Percentiles rank a stretch among this genome's conserved stretches.
Evolutionary conservation across 129 eudicot genomes (phyloP).

Genomic region (Saussurea involucrata): DNA sequence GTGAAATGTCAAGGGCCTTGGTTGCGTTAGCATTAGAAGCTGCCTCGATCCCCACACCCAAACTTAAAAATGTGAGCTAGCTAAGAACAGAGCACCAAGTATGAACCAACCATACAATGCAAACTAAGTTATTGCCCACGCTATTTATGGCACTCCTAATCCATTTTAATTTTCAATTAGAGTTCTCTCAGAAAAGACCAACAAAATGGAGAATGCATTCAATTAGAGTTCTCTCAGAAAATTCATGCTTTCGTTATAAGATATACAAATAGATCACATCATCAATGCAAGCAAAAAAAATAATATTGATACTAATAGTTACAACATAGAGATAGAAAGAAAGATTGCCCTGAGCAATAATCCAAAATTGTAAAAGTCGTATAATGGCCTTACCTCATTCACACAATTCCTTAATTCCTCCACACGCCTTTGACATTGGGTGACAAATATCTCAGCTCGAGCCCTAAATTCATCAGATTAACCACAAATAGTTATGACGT

Average conservation of each 20-base stretch:
- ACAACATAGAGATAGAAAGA: neutral
- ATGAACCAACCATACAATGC: constrained; percentile 16
- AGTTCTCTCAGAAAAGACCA: neutral
- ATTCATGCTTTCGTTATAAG: neutral
- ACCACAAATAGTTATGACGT: neutral
- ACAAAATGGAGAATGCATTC: neutral
- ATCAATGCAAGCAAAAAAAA: neutral
- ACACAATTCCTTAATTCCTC: constrained; percentile 31
- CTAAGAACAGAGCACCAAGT: constrained; percentile 92
- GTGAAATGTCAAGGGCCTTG: constrained; percentile 78
- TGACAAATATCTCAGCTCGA: constrained; percentile 19
- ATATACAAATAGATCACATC: neutral
- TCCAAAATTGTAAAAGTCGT: neutral
- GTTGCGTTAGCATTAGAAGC: constrained; percentile 87
- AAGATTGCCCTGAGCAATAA: neutral
- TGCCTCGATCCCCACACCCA: constrained; percentile 86
- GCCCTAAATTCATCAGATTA: constrained; percentile 33
- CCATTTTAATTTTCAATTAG: neutral
- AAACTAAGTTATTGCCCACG: too few relatives aligned
- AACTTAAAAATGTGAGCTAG: constrained; percentile 84
- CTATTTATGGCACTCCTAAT: too few relatives aligned
- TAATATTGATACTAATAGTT: neutral
- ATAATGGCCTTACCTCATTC: constrained; percentile 41
- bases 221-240: neutral
- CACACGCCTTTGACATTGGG: constrained; percentile 30